Percentiles rank a stretch among this genome's conserved stretches.
phyloP scores from a whole-genome alignment of 2,329 filamentous ascomycete species.

The Juglanconis oblonga region DNA sequence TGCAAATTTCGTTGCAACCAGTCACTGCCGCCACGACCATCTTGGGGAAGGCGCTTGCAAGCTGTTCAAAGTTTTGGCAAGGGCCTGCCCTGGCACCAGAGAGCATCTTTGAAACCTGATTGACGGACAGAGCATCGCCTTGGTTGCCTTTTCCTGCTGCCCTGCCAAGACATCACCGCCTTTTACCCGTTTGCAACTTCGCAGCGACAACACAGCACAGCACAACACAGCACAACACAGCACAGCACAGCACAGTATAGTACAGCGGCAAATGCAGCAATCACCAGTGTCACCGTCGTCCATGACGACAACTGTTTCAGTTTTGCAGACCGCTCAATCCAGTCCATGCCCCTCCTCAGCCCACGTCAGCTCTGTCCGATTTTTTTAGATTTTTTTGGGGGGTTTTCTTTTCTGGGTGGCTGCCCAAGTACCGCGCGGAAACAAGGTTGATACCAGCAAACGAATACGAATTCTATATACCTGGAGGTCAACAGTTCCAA shows the following conservation, averaged over 20 bases:
- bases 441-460: no score
- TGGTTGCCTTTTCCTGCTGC: not conserved
- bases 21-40: not conserved
- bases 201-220: not conserved
- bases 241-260: slow-evolving; percentile 1
- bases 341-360: not conserved
- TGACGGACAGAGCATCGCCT: not conserved
- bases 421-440: no score
- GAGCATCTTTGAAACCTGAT: slow-evolving; percentile 13
- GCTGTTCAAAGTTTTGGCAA: not conserved
- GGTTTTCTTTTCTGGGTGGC: no score
- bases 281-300: not conserved
- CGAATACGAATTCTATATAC: no score
- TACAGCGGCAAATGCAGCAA: not conserved
- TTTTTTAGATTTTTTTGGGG: no score
- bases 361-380: not conserved
- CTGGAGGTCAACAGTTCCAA: no score
- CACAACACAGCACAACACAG: not conserved
- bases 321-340: slow-evolving; percentile 12
- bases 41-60: not conserved
- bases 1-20: not conserved
- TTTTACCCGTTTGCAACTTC: slow-evolving; percentile 1
- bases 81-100: slow-evolving; percentile 12
- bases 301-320: not conserved
- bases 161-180: not conserved